A percentile compares a stretch with the other conserved stretches of the same genome.
These are phyloP conservation scores for Rhododendron williamsianum DNA, from an alignment of 148 eudicot genomes.

Conservation along the genomic window DNA sequence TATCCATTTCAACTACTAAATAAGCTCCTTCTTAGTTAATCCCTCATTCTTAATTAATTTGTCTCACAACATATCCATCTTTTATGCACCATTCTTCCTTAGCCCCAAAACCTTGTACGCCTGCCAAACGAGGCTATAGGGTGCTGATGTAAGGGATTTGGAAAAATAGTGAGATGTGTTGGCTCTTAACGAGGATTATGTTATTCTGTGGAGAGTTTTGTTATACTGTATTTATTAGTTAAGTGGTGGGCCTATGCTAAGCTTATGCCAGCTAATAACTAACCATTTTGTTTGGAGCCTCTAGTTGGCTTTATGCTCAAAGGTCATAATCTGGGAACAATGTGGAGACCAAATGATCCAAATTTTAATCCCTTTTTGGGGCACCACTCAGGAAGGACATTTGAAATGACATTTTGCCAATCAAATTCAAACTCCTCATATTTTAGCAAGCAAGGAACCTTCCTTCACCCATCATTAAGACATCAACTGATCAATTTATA, in stretches of 20 bases:
- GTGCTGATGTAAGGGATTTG: not conserved
- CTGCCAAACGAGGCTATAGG: no score
- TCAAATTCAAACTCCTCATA: not conserved
- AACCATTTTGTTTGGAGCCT: not conserved
- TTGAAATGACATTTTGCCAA: not conserved
- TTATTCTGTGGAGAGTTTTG: not conserved
- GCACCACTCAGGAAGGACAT: not conserved
- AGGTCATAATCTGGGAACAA: not conserved
- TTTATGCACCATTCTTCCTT: no score
- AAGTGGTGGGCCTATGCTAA: conserved; percentile 3
- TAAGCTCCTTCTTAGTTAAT: no score
- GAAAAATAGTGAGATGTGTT: not conserved
- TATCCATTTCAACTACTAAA: no score
- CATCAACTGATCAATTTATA: not conserved
- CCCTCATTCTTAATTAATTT: no score
- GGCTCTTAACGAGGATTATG: not conserved
- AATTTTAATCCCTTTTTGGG: not conserved
- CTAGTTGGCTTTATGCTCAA: not conserved
- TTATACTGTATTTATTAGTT: not conserved
- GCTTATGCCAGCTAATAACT: conserved; percentile 17
- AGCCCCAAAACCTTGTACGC: no score
- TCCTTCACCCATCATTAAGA: not conserved
- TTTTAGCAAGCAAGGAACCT: not conserved
- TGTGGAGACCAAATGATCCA: conserved; percentile 4
- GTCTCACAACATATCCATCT: no score